Percentiles rank a stretch among this genome's conserved stretches.
Evolutionary conservation across 2,329 filamentous ascomycete species (phyloP).

Genomic region (Apiospora saccharicola): DNA sequence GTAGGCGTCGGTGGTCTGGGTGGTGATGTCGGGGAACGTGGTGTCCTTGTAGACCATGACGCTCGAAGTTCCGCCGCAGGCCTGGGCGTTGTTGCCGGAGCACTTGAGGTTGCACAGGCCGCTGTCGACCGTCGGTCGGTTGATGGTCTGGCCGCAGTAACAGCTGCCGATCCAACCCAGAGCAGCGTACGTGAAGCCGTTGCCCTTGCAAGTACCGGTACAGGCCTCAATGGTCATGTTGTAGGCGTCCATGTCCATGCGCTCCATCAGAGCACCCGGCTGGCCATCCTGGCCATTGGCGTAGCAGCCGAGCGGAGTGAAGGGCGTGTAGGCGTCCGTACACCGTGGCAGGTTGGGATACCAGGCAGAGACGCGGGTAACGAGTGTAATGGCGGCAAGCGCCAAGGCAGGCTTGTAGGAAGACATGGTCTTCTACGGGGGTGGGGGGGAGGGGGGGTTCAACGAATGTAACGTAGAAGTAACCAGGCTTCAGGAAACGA

Average conservation of each 20-base stretch:
- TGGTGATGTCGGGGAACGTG: constrained; percentile 53
- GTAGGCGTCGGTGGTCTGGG: constrained; percentile 58
- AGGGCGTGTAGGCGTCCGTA: constrained; percentile 53
- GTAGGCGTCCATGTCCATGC: constrained; percentile 45
- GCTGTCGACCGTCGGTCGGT: constrained; percentile 59
- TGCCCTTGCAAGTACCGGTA: constrained; percentile 58
- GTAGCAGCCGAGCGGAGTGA: constrained; percentile 58
- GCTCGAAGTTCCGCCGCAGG: constrained; percentile 55
- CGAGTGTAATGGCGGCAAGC: constrained; percentile 48
- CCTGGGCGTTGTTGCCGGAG: constrained; percentile 52
- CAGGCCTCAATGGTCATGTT: constrained; percentile 58
- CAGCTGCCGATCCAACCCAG: constrained; percentile 60
- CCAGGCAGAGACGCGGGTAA: constrained; percentile 48
- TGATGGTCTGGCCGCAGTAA: constrained; percentile 60
- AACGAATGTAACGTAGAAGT: constrained; percentile 26
- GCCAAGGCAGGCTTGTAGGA: constrained; percentile 44
- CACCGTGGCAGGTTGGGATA: constrained; percentile 55
- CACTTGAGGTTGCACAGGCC: constrained; percentile 66
- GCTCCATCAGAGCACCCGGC: constrained; percentile 49
- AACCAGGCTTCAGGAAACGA: constrained; percentile 9
- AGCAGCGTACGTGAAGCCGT: constrained; percentile 59
- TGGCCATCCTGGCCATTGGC: constrained; percentile 44
- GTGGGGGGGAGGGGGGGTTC: constrained; percentile 28
- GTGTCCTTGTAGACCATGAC: constrained; percentile 59
- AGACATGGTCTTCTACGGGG: constrained; percentile 42